Evolutionary conservation across 2,329 filamentous ascomycete genomes (phyloP).

Genomic region (Balansia obtecta): DNA sequence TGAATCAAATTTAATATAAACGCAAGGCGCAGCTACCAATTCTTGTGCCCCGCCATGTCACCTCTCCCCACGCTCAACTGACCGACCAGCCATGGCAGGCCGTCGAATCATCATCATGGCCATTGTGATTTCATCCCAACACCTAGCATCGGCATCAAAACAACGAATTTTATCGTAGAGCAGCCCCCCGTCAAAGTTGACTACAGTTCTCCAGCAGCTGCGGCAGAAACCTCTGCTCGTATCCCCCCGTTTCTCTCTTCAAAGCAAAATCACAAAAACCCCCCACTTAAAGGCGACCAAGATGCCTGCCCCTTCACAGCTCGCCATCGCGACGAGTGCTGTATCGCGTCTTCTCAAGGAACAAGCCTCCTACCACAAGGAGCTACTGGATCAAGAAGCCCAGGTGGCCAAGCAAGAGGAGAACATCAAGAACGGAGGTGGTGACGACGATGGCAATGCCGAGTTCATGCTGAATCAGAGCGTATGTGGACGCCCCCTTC

Average conservation of each 20-base stretch:
- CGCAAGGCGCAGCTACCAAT: neutral
- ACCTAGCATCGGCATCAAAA: slow-evolving; percentile 10
- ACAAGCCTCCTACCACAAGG: slow-evolving; percentile 79
- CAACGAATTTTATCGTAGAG: neutral
- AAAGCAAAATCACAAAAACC: neutral
- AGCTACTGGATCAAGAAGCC: slow-evolving; percentile 62
- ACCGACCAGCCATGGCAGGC: neutral
- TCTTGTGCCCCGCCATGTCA: slow-evolving; percentile 1
- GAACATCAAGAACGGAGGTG: slow-evolving; percentile 37
- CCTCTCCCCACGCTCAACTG: slow-evolving; percentile 1
- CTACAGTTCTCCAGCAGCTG: no score
- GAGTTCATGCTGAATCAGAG: slow-evolving; percentile 77
- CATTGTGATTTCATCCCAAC: neutral
- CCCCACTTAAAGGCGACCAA: slow-evolving; percentile 6
- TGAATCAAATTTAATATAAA: no score
- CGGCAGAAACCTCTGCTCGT: no score
- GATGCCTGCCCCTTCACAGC: slow-evolving; percentile 67
- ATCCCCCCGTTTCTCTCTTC: neutral
- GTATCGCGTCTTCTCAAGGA: slow-evolving; percentile 83
- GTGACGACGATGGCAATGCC: slow-evolving; percentile 57
- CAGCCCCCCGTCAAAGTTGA: no score
- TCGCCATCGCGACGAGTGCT: slow-evolving; percentile 68
- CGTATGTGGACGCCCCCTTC: slow-evolving; percentile 38
- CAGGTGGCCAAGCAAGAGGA: slow-evolving; percentile 57
- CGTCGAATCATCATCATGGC: neutral